A percentile compares a stretch with the other conserved stretches of the same genome.
Conservation (phyloP, 352 stramenopile genomes). For the Halophytophthora batemanensis region DNA sequence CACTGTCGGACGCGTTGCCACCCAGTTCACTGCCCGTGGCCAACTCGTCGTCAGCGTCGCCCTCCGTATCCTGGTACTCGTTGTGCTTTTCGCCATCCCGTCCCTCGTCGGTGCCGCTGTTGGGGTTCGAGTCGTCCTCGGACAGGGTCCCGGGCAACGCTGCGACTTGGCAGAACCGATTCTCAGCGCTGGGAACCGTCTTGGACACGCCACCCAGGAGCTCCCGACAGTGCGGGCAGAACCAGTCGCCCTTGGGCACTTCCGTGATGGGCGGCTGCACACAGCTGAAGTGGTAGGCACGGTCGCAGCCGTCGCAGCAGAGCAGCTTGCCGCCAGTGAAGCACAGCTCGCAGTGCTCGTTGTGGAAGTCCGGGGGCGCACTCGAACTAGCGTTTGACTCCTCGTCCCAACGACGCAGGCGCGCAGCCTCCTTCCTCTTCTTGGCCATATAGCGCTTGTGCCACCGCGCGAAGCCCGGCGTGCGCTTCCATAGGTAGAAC, state of each 20-base stretch:
- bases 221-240: conserved; percentile 45
- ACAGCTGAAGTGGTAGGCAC: conserved; percentile 75
- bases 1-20: neutral
- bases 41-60: neutral
- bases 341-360: conserved; percentile 70
- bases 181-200: conserved; percentile 4
- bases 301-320: conserved; percentile 74
- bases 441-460: conserved; percentile 41
- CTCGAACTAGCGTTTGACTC: conserved; percentile 12
- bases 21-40: neutral
- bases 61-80: conserved; percentile 2
- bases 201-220: neutral
- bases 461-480: conserved; percentile 48
- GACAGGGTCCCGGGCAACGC: conserved; percentile 5
- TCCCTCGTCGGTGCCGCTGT: conserved; percentile 9
- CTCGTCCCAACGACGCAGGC: conserved; percentile 34
- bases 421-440: conserved; percentile 54
- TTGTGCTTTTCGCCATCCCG: neutral
- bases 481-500: conserved; percentile 71
- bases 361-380: conserved; percentile 48
- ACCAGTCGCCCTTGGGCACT: conserved; percentile 70
- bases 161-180: neutral
- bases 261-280: conserved; percentile 63
- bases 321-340: conserved; percentile 65
- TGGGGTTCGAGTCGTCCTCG: conserved; percentile 13